Conservation (phyloP, 2,329 filamentous ascomycete genomes). For the Phoma herbarum region DNA sequence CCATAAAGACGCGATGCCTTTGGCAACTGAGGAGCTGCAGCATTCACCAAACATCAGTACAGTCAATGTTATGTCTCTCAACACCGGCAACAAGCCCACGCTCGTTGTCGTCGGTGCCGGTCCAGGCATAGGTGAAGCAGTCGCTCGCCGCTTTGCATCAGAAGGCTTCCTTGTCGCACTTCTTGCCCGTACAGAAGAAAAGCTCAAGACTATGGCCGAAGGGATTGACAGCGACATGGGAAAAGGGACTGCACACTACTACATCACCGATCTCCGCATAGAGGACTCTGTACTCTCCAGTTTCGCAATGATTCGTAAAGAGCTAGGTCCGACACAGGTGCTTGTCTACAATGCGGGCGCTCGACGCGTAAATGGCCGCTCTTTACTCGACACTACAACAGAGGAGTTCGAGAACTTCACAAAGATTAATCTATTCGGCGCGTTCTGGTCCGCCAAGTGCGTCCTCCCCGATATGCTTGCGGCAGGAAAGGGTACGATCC, state of each 20-base stretch:
- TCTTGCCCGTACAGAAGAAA: constrained; percentile 34
- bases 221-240: constrained; percentile 6
- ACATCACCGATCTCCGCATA: neutral
- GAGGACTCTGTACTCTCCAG: neutral
- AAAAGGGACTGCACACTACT: neutral
- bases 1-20: neutral
- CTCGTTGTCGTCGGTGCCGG: constrained; percentile 36
- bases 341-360: constrained; percentile 34
- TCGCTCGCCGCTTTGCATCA: constrained; percentile 31
- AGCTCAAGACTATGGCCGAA: constrained; percentile 29
- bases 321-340: constrained; percentile 29
- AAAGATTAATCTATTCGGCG: constrained; percentile 33
- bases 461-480: constrained; percentile 32
- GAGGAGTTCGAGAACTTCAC: constrained; percentile 35
- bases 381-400: constrained; percentile 29
- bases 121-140: constrained; percentile 36
- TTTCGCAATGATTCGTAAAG: constrained; percentile 21
- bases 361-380: constrained; percentile 30
- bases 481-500: constrained; percentile 28
- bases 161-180: constrained; percentile 33
- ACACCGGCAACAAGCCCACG: constrained; percentile 25
- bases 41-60: neutral
- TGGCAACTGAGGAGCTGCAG: too few relatives aligned
- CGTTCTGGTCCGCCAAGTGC: constrained; percentile 32
- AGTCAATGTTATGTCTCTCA: constrained; percentile 3